phyloP scores from a whole-genome alignment of 2,329 filamentous ascomycete genomes.

The Fusarium sp. region DNA sequence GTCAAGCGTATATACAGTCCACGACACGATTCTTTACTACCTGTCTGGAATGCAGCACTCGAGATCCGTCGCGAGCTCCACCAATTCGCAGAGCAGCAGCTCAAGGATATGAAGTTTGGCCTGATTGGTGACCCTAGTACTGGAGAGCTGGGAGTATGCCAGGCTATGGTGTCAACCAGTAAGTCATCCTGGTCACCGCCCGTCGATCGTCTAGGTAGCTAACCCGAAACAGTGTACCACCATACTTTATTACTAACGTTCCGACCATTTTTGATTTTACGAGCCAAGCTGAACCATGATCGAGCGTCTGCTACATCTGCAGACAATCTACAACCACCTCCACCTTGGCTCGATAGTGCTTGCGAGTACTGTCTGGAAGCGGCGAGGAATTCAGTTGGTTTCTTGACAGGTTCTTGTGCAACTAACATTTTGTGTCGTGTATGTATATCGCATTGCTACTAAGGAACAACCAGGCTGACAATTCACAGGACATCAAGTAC shows the following conservation, averaged over 20 bases:
- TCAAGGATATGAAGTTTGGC: conserved; percentile 48
- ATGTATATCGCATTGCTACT: conserved; percentile 28
- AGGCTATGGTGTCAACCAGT: conserved; percentile 55
- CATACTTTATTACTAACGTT: conserved; percentile 57
- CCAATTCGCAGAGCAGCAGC: conserved; percentile 46
- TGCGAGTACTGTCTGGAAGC: conserved; percentile 56
- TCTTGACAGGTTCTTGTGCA: conserved; percentile 54
- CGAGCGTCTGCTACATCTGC: conserved; percentile 15
- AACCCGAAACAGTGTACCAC: conserved; percentile 53
- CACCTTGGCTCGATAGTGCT: conserved; percentile 56
- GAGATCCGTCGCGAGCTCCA: conserved; percentile 48
- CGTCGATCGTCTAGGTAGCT: not conserved
- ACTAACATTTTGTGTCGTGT: conserved; percentile 55
- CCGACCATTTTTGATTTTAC: conserved; percentile 57
- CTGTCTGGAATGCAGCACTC: conserved; percentile 49
- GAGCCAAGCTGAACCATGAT: conserved; percentile 54
- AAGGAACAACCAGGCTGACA: no score
- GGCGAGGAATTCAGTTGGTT: conserved; percentile 54
- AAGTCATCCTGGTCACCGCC: conserved; percentile 25
- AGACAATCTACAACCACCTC: conserved; percentile 35
- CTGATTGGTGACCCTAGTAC: conserved; percentile 51
- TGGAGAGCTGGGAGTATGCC: conserved; percentile 54
- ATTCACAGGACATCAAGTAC: conserved; percentile 55
- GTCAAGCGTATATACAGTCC: conserved; percentile 55
- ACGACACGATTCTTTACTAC: conserved; percentile 51